Base-by-base conservation (phyloP, 805 yeast species). In the Kluyveromyces dobzhanskii region DNA sequence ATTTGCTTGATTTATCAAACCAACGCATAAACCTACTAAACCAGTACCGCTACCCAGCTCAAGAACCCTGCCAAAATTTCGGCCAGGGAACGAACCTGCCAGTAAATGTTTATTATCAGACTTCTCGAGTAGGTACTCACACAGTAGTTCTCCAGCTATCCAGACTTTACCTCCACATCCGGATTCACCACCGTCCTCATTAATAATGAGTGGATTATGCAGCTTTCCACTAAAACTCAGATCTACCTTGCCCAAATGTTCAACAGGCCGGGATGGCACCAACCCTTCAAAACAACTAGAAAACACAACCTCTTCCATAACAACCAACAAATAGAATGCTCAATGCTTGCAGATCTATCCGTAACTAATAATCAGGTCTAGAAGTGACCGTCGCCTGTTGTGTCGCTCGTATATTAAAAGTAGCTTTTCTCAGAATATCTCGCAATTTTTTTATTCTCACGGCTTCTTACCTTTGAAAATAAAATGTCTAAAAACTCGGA, bases 121-220 rank as follows among this genome's bases (percentile, higher is more conserved):
- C 28, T 55, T 51, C 31, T 59, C 63, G 2, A 65, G 37, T 7
- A 73, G 44, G 42, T 73, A 75, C 29, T 69, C 59, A 11, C 77
- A 65, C 14, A 75, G 56, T 33, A 74, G 57, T 39, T 74, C 76
- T 13, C 80, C 81, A 8, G 80, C 78, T 2, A 76, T 65, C 81
- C 81, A 75, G 4, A 75, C 61, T 41, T 73, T 70, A 3, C 81
- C 81, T n/a, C 81, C 81, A 53, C 80, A 76, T 2, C 81, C 81
- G 4, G 67, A 52, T 1, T 67, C 73, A 6, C 80, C 80, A 29
- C 79, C 80, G 47, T 76, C 80, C 44, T 71, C 76, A 41, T 58
- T 61, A 19, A 75, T 65, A 44, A 61, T 51, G 23, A 73, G 52
- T 1, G 62, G 61, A 1, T 60, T 60, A 0, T 44, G 37, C 17